phyloP scores from a whole-genome alignment of 306 rosid genomes.

The Rosa multiflora region DNA sequence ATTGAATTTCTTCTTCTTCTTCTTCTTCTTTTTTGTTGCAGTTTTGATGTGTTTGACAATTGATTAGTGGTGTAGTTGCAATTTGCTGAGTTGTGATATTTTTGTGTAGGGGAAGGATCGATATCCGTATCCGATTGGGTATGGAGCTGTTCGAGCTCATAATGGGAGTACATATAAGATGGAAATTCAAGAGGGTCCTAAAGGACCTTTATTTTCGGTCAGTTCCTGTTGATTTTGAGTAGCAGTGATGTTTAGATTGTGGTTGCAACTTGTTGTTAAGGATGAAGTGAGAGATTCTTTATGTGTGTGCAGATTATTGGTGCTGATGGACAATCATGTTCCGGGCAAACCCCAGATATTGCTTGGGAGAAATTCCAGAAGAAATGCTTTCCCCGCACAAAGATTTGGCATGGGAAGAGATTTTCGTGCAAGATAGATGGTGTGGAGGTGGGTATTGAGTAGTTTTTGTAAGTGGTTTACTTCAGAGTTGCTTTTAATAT shows the following conservation, averaged over 20 bases:
- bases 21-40: background rate
- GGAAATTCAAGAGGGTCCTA: conserved; percentile 81
- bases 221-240: conserved; percentile 30
- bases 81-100: conserved; percentile 1
- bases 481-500: background rate
- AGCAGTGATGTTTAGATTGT: conserved; percentile 14
- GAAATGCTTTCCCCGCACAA: conserved; percentile 49
- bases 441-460: conserved; percentile 62
- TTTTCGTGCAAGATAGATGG: conserved; percentile 77
- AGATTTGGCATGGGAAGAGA: conserved; percentile 82
- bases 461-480: background rate
- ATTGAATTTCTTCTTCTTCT: too few relatives aligned
- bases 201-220: conserved; percentile 78
- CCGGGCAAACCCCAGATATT: conserved; percentile 87
- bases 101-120: conserved; percentile 81
- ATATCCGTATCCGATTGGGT: conserved; percentile 86
- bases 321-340: conserved; percentile 61
- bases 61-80: background rate
- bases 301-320: conserved; percentile 52
- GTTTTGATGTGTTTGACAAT: background rate
- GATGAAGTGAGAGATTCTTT: conserved; percentile 20
- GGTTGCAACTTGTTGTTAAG: conserved; percentile 15
- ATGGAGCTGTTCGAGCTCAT: conserved; percentile 61
- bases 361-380: conserved; percentile 80
- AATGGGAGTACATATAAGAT: conserved; percentile 63